Evolutionary conservation across 805 yeast species (phyloP).

Genomic region (Myxozyma melibiosi): DNA sequence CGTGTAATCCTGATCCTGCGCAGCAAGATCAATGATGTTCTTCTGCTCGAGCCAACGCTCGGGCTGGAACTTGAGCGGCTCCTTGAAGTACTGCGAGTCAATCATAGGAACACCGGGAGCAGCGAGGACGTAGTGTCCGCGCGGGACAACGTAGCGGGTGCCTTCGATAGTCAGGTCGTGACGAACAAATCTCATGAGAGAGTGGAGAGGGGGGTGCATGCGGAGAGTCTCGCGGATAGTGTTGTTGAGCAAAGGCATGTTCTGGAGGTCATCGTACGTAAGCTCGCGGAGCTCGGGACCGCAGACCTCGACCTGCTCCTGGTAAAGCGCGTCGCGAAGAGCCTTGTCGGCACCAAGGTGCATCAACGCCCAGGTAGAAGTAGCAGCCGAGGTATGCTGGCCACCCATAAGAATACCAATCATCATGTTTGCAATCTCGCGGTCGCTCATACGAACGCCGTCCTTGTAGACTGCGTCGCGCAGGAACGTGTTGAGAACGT

Average conservation of each 20-base stretch:
- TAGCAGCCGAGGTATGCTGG: conserved; percentile 95
- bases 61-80: conserved; percentile 73
- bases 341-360: conserved; percentile 88
- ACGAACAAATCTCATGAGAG: conserved; percentile 88
- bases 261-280: conserved; percentile 78
- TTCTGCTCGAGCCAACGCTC: conserved; percentile 70
- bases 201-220: conserved; percentile 95
- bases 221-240: conserved; percentile 91
- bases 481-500: conserved; percentile 86
- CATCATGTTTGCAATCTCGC: conserved; percentile 87
- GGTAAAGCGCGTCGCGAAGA: conserved; percentile 75
- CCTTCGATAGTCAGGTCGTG: conserved; percentile 78
- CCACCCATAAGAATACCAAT: conserved; percentile 99
- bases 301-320: conserved; percentile 70
- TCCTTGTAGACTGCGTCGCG: conserved; percentile 83
- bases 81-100: conserved; percentile 75
- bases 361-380: conserved; percentile 91
- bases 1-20: conserved; percentile 72
- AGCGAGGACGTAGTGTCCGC: conserved; percentile 85
- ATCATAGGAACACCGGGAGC: conserved; percentile 91
- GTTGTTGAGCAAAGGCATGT: conserved; percentile 79
- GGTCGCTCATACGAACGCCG: conserved; percentile 91
- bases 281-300: conserved; percentile 52
- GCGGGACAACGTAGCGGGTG: conserved; percentile 79
- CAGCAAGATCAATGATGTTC: conserved; percentile 39